Evolutionary conservation across 2,329 filamentous ascomycete genomes (phyloP), one percentile per base, ranked within the genome.

Genomic region (Mariannaea elegans): DNA sequence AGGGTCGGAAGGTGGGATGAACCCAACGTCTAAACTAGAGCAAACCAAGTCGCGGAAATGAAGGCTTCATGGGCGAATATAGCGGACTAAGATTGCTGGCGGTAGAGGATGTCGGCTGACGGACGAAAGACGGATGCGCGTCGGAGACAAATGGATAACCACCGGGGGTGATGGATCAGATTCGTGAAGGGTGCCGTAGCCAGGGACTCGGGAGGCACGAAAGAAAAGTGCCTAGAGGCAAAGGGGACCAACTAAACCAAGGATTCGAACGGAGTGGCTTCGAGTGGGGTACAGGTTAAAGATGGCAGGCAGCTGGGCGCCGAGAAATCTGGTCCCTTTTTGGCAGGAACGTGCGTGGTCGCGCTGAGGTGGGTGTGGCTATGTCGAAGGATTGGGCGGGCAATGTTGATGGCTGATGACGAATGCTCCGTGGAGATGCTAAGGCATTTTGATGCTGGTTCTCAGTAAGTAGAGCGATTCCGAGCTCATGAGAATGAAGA

Each of bases 171-270:
- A 41, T 56, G 60, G 47, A 61, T 52, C 50, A 45, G 56, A 49
- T 65, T 62, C 44, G 61, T 61, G 61, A 53, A 63, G 63, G 56
- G 63, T 65, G 63, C 63, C 42, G 49, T 50, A 36, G 51, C 50
- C 57, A 48, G 46, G 56, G 58, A 46, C 47, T 50, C 46, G 24
- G 61, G 59, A 62, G 32, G 49, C 31, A 46, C 31, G 21, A 54
- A 48, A 44, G 18, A 19, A 38, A 39, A 24, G 38, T 6, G 41
- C 19, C 23, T 16, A 27, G 45, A 27, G 41, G 31, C 16, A 54
- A 45, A 38, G 34, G 18, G n/a, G 45, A 44, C 29, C 38, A 46
- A 52, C 29, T 24, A 36, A 36, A 36, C 32, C 56, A 36, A 48
- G 44, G 34, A 29, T 16, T 53, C 27, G 38, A 50, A 44, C 18